phyloP scores from a whole-genome alignment of 371 early-diverging fungal genomes.

The Amoeboaphelidium protococcarum region DNA sequence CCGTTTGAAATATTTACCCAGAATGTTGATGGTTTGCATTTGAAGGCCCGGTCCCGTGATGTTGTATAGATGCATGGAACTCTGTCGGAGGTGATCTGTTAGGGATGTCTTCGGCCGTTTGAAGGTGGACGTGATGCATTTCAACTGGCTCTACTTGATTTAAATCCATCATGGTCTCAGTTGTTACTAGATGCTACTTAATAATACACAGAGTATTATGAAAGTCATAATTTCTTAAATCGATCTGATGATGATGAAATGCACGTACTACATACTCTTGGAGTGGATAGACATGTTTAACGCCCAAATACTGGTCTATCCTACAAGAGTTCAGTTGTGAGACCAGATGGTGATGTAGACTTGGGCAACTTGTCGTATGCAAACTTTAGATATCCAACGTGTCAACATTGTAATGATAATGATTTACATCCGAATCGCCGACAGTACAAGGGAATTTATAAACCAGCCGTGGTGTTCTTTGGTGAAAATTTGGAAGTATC shows the following conservation, averaged over 20 bases:
- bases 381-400: slow-evolving; percentile 39
- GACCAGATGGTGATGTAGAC: slow-evolving; percentile 75
- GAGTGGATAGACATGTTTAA: too few species aligned
- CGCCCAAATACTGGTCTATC: slow-evolving; percentile 8
- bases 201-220: too few species aligned
- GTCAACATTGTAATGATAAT: slow-evolving; percentile 23
- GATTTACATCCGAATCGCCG: slow-evolving; percentile 11
- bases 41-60: slow-evolving; percentile 14
- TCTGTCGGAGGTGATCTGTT: slow-evolving; percentile 38
- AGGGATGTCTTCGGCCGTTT: slow-evolving; percentile 24
- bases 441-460: slow-evolving; percentile 18
- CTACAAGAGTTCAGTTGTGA: slow-evolving; percentile 14
- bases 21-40: slow-evolving; percentile 51
- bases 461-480: slow-evolving; percentile 58
- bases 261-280: too few species aligned
- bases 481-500: slow-evolving; percentile 43
- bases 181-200: too few species aligned
- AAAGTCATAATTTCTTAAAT: too few species aligned
- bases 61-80: slow-evolving; percentile 67
- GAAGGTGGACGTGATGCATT: neutral
- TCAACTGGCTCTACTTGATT: slow-evolving; percentile 3
- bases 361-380: slow-evolving; percentile 23
- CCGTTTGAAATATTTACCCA: slow-evolving; percentile 40
- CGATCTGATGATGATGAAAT: too few species aligned
- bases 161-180: too few species aligned